Base-by-base conservation (phyloP, 306 rosid genomes). In the Cucurbita maxima region DNA sequence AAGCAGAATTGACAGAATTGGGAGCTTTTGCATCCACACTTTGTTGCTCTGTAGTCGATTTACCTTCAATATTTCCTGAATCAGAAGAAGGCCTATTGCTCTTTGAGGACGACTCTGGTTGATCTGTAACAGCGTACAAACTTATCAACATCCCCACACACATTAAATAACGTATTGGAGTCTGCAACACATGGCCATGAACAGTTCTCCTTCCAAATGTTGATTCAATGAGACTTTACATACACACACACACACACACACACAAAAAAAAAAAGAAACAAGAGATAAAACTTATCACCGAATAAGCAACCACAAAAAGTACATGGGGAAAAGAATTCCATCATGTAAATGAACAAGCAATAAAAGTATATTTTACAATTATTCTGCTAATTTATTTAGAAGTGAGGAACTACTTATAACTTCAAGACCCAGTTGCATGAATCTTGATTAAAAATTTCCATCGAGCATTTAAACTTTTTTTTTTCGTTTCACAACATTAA, bases 21-120 rank as follows among this genome's bases (percentile, higher is more conserved):
- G 64, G 77, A 66, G 77, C 71, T 81, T 75, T 85, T 38, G 48
- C 9, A 47, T 74, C 79, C 52, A 52, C 70, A 63, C 55, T 76
- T 82, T 45, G 81, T 76, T 81, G 82, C 79, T 76, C 40, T 81
- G 71, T 83, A 45, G 71, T 63, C 62, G 79, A 83, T 68, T 79
- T 77, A 73, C 62, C 37, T 70, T 77, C 84, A 69, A 74, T 58
- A 84, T 61, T 67, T 77, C 75, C 79, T 38, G 38, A 77, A 74
- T 52, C 82, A 45, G 61, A 80, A 22, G 72, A 12, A n/a, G 72
- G 87, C 78, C 64, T 81, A 14, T 75, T 51, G 76, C 75, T 84
- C 82, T 79, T 83, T 63, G 83, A 71, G 71, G 72, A 78, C 25
- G 75, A 67, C 52, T 58, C 77, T 51, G 63, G 75, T 75, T 72